Percentiles rank a stretch among this genome's conserved stretches.
These are phyloP conservation scores for Bacidia gigantensis DNA, from an alignment of 495 filamentous ascomycete species.

Conservation along the genomic window DNA sequence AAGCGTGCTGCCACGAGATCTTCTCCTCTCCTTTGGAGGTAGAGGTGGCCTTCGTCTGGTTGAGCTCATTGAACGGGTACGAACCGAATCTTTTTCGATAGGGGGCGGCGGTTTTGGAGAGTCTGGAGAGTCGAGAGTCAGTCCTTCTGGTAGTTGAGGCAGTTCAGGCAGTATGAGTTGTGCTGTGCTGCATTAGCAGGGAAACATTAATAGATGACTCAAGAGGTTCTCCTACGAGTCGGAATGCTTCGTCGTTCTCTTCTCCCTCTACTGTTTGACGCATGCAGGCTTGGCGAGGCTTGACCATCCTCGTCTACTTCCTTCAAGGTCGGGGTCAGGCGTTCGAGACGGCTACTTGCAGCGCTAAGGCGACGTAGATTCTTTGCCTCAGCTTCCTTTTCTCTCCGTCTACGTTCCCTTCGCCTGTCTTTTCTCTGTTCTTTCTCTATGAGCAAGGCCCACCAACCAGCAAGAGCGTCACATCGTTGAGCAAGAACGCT, in stretches of 20 bases:
- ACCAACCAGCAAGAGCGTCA: constrained; percentile 87
- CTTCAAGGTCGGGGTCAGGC: constrained; percentile 54
- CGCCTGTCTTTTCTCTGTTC: constrained; percentile 81
- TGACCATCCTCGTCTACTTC: constrained; percentile 64
- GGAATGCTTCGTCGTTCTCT: constrained; percentile 44
- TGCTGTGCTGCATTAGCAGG: constrained; percentile 14
- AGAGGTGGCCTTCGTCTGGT: constrained; percentile 59
- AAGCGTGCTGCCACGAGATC: constrained; percentile 62
- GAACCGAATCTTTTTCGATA: constrained; percentile 62
- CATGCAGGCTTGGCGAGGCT: constrained; percentile 18
- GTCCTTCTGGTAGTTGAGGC: constrained; percentile 54
- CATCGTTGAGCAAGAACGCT: constrained; percentile 83
- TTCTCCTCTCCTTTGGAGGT: constrained; percentile 70
- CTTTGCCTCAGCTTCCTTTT: constrained; percentile 69
- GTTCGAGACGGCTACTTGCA: constrained; percentile 71
- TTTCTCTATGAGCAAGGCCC: constrained; percentile 88
- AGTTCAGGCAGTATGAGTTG: constrained; percentile 48
- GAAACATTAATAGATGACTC: background rate
- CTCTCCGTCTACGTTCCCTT: constrained; percentile 71
- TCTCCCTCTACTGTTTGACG: constrained; percentile 32
- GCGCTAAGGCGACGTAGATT: constrained; percentile 69
- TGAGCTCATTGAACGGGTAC: constrained; percentile 46
- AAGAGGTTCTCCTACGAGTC: constrained; percentile 17
- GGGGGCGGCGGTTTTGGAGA: constrained; percentile 45
- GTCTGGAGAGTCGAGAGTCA: constrained; percentile 26